Evolutionary conservation across 805 yeast genomes (phyloP), one percentile per base, ranked within the genome.

Genomic region (Starmerella potacharoeniae): DNA sequence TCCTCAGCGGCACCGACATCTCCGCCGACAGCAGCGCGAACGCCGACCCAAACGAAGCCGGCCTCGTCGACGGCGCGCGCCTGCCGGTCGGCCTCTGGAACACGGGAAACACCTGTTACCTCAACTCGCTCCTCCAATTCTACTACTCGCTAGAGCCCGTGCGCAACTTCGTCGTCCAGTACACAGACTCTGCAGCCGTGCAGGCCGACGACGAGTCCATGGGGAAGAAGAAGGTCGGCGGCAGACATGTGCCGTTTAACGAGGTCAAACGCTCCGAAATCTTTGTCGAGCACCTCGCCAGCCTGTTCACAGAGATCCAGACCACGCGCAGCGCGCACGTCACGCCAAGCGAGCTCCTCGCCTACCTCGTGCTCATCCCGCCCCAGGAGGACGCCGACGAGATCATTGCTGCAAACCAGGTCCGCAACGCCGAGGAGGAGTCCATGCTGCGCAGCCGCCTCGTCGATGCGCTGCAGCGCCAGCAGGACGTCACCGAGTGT

Each of bases 401-500:
- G 30, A 52, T 53, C 11, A 29, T 48, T 22, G 53, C 47, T 30
- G 53, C 52, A 4, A 48, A 37, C 35, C 41, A 28, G 8, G 34
- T 10, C 13, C 41, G 36, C 13, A 41, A 33, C 14, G 53, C 43
- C 16, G 44, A 30, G 13, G 51, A 54, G 17, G 54, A 53, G 45
- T 28, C 51, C 6, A 35, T 34, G 28, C 46, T 59, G 35, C 47
- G 49, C 16, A 55, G 44, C 11, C 49, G 55, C 33, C 51, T 60
- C 3, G 47, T 33, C 11, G 59, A 51, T 9, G 66, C 65, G 1
- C 46, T 62, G 39, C 63, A 62, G 50, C 59, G 95, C 60, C 98
- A 93, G 67, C 98, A 93, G 68, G 98, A 93, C 72, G 97, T 93
- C 17, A 89, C 97, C 0, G 98, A 93, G 67, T 91, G 97, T 68